Percentiles rank a stretch among this genome's conserved stretches.
These are phyloP conservation scores for Colletotrichum sp. DNA, from an alignment of 2,329 filamentous ascomycete genomes.

Conservation along the genomic window DNA sequence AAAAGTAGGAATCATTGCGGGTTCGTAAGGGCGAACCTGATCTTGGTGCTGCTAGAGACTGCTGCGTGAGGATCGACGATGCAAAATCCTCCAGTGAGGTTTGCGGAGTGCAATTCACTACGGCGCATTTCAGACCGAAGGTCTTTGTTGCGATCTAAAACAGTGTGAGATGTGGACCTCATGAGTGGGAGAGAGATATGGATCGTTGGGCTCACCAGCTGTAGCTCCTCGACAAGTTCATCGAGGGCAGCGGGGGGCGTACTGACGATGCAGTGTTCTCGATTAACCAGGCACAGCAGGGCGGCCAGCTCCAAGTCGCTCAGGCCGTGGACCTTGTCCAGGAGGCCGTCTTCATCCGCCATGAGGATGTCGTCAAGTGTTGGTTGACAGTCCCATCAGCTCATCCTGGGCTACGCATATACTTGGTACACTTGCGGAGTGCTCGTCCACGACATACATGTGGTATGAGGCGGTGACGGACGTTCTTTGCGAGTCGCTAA, in stretches of 20 bases:
- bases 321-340: slow-evolving; percentile 75
- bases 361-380: slow-evolving; percentile 42
- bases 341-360: slow-evolving; percentile 62
- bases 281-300: slow-evolving; percentile 78
- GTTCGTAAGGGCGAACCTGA: slow-evolving; percentile 28
- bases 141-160: slow-evolving; percentile 67
- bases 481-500: background rate
- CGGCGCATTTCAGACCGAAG: slow-evolving; percentile 73
- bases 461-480: background rate
- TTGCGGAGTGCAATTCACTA: slow-evolving; percentile 74
- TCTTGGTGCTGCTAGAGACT: slow-evolving; percentile 28
- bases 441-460: background rate
- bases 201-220: slow-evolving; percentile 55
- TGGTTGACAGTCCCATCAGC: slow-evolving; percentile 10
- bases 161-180: background rate
- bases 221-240: slow-evolving; percentile 75
- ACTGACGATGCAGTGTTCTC: slow-evolving; percentile 89
- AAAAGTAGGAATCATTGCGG: slow-evolving; percentile 24
- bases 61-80: slow-evolving; percentile 65
- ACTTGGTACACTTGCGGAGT: background rate
- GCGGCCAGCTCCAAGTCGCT: slow-evolving; percentile 88
- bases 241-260: slow-evolving; percentile 67
- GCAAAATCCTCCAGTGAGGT: slow-evolving; percentile 86
- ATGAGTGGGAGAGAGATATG: background rate
- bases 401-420: slow-evolving; percentile 4